A percentile compares a stretch with the other conserved stretches of the same genome.
These are phyloP conservation scores for Pleurotus ostreatus DNA, from an alignment of 768 basidiomycete species.

Conservation along the genomic window DNA sequence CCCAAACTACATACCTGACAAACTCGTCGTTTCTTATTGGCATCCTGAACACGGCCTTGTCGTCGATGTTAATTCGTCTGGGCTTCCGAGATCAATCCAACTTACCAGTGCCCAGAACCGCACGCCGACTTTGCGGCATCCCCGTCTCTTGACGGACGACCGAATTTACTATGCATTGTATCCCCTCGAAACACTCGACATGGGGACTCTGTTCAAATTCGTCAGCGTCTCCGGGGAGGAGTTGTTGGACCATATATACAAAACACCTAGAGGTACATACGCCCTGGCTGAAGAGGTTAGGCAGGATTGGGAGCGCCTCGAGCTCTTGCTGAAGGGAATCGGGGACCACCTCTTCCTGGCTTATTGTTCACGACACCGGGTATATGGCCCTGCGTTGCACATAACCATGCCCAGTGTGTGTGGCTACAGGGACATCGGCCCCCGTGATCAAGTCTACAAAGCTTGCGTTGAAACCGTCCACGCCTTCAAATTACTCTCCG, in stretches of 20 bases:
- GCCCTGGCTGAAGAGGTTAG: neutral
- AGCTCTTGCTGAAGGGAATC: neutral
- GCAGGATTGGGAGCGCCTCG: neutral
- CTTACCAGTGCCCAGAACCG: neutral
- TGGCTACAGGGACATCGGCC: neutral
- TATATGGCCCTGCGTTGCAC: neutral
- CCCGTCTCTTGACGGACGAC: neutral
- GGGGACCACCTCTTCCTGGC: neutral
- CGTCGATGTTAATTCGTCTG: no score
- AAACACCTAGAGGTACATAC: neutral
- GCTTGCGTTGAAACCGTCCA: neutral
- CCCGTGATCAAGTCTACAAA: neutral
- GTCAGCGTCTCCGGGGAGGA: neutral
- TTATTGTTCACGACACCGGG: neutral
- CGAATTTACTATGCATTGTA: neutral
- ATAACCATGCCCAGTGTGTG: neutral
- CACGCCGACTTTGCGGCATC: neutral
- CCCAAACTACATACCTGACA: no score
- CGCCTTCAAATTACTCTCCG: neutral
- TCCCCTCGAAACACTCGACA: neutral
- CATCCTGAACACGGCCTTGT: no score
- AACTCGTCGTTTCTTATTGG: no score
- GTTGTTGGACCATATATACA: neutral
- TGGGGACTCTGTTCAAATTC: neutral
- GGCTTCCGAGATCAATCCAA: no score